Conservation (phyloP, 1,284 basidiomycete genomes). For the Pulveroboletus sp. region DNA sequence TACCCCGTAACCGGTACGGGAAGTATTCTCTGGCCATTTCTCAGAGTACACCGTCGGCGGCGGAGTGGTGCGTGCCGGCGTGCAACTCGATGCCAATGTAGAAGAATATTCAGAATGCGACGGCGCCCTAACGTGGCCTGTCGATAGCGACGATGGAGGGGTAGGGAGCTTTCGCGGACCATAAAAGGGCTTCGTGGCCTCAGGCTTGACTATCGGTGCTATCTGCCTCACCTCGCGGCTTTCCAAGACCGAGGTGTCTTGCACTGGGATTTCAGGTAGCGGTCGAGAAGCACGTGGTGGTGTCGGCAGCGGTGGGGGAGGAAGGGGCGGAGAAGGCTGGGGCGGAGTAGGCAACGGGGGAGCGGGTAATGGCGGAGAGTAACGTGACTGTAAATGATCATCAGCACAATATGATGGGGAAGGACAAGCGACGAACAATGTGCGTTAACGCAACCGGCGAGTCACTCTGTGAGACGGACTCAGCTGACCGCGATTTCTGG, state of each 20-base stretch:
- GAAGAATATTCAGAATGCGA: slow-evolving; percentile 29
- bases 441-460: slow-evolving; percentile 31
- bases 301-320: slow-evolving; percentile 27
- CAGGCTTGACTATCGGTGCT: slow-evolving; percentile 17
- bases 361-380: slow-evolving; percentile 30
- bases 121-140: slow-evolving; percentile 17
- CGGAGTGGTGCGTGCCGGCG: slow-evolving; percentile 34
- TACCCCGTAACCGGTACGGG: slow-evolving; percentile 25
- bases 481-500: slow-evolving; percentile 32
- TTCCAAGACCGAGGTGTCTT: slow-evolving; percentile 13
- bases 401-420: slow-evolving; percentile 3
- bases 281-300: slow-evolving; percentile 30
- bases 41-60: slow-evolving; percentile 32
- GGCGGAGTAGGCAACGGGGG: slow-evolving; percentile 23
- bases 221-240: slow-evolving; percentile 21
- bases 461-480: slow-evolving; percentile 25
- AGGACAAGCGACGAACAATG: slow-evolving; percentile 13
- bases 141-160: slow-evolving; percentile 27
- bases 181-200: slow-evolving; percentile 21
- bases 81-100: slow-evolving; percentile 26
- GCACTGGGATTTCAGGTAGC: slow-evolving; percentile 30
- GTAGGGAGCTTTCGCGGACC: slow-evolving; percentile 34
- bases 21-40: slow-evolving; percentile 25
- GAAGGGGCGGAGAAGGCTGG: slow-evolving; percentile 27
- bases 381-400: slow-evolving; percentile 20